A percentile compares a stretch with the other conserved stretches of the same genome.
phyloP scores from a whole-genome alignment of 2,329 filamentous ascomycete species.

The Cryphonectria radicalis region DNA sequence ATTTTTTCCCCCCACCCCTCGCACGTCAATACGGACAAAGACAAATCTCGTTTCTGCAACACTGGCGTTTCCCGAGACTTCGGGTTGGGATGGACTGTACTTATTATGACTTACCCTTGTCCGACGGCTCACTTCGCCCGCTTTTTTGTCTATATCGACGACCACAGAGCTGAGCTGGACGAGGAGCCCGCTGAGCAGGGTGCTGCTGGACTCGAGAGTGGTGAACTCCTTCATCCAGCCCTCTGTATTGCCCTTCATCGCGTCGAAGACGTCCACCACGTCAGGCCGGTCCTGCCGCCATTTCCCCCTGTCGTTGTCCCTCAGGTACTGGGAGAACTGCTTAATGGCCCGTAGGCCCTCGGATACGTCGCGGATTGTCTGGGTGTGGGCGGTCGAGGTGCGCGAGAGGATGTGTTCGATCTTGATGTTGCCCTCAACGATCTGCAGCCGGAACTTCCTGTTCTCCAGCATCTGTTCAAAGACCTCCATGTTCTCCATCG shows the following conservation, averaged over 20 bases:
- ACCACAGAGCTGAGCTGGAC: conserved; percentile 77
- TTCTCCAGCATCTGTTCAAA: conserved; percentile 91
- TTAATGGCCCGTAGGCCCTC: conserved; percentile 77
- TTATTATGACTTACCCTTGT: conserved; percentile 65
- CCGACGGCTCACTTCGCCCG: conserved; percentile 79
- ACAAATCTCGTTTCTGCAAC: background rate
- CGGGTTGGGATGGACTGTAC: conserved; percentile 12
- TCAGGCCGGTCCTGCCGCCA: conserved; percentile 66
- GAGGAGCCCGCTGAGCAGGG: conserved; percentile 70
- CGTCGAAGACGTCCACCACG: conserved; percentile 74
- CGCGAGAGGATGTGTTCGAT: conserved; percentile 88
- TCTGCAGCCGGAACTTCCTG: conserved; percentile 77
- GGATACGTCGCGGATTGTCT: conserved; percentile 76
- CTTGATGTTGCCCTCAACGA: conserved; percentile 85
- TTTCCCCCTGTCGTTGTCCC: conserved; percentile 63
- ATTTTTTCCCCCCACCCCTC: background rate
- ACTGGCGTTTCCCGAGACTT: conserved; percentile 10
- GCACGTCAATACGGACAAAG: conserved; percentile 23
- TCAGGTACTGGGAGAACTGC: conserved; percentile 77
- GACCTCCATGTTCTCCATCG: conserved; percentile 78
- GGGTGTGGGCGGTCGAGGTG: conserved; percentile 75
- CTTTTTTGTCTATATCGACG: conserved; percentile 83
- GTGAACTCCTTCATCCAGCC: conserved; percentile 85
- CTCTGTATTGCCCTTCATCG: conserved; percentile 91
- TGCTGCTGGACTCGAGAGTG: conserved; percentile 73